Conservation (phyloP, 1,139 yeast genomes). For the Taphrina confusa region DNA sequence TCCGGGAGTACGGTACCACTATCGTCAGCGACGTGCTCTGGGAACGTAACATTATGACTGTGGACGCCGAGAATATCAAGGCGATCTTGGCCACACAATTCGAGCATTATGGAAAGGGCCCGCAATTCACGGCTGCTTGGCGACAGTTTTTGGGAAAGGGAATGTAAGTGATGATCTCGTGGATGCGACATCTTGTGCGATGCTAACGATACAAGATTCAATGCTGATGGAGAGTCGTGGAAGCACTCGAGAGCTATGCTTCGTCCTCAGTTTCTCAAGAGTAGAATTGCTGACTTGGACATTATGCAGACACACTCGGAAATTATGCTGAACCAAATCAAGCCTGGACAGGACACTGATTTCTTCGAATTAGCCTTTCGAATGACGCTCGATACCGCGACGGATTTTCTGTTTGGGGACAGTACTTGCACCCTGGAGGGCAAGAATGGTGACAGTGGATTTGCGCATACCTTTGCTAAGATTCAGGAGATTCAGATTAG, state of each 20-base stretch:
- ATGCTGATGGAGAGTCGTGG: slow-evolving; percentile 60
- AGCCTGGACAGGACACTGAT: slow-evolving; percentile 49
- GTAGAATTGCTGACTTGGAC: slow-evolving; percentile 56
- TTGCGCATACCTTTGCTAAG: slow-evolving; percentile 52
- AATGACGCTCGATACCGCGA: slow-evolving; percentile 60
- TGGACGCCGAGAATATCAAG: slow-evolving; percentile 40
- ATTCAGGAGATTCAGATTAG: slow-evolving; percentile 50
- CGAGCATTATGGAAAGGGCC: slow-evolving; percentile 58
- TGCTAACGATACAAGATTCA: slow-evolving; percentile 45
- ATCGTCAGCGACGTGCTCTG: slow-evolving; percentile 16
- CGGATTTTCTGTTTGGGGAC: slow-evolving; percentile 62
- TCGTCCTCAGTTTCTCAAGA: slow-evolving; percentile 61
- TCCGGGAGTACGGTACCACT: slow-evolving; percentile 2
- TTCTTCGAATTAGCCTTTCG: slow-evolving; percentile 55
- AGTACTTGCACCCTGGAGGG: slow-evolving; percentile 50
- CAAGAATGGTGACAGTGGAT: slow-evolving; percentile 47
- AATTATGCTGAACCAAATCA: slow-evolving; percentile 48
- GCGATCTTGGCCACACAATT: slow-evolving; percentile 50
- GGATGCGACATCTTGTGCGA: background rate
- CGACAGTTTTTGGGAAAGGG: slow-evolving; percentile 54
- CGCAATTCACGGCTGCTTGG: slow-evolving; percentile 43
- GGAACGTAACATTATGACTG: slow-evolving; percentile 16
- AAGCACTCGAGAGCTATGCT: slow-evolving; percentile 60
- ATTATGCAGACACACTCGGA: slow-evolving; percentile 55
- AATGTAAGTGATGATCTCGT: slow-evolving; percentile 42